Percentiles rank a stretch among this genome's conserved stretches.
These are phyloP conservation scores for Camillea tinctor DNA, from an alignment of 2,329 filamentous ascomycete genomes.

Conservation along the genomic window DNA sequence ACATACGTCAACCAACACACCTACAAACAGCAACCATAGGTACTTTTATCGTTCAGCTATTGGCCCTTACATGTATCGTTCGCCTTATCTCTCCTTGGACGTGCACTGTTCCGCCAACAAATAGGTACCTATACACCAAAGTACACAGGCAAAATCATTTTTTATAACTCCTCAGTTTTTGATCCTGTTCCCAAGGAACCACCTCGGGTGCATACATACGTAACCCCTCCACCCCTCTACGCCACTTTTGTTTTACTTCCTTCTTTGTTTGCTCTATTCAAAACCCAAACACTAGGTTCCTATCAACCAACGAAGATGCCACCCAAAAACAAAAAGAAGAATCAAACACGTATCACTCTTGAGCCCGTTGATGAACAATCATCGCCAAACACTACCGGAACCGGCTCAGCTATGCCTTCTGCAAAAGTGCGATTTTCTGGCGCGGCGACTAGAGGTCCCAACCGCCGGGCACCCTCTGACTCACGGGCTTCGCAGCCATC, in stretches of 20 bases:
- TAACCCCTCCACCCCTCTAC: no score
- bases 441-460: constrained; percentile 14
- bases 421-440: constrained; percentile 30
- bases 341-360: constrained; percentile 32
- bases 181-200: no score
- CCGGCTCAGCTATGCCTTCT: constrained; percentile 21
- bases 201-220: no score
- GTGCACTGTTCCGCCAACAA: no score
- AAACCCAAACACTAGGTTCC: not conserved
- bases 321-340: constrained; percentile 21
- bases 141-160: no score
- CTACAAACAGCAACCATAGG: no score
- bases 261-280: not conserved
- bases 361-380: constrained; percentile 24
- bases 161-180: no score
- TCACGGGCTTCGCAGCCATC: constrained; percentile 3
- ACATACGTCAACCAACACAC: no score
- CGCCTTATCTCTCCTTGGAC: no score
- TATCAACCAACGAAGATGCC: constrained; percentile 16
- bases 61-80: no score
- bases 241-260: not conserved
- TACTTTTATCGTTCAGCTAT: no score
- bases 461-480: constrained; percentile 7
- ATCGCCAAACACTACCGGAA: constrained; percentile 21
- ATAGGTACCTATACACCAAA: no score